Evolutionary conservation across 140 eudicot species (phyloP).

Genomic region (Bidens hawaiensis): DNA sequence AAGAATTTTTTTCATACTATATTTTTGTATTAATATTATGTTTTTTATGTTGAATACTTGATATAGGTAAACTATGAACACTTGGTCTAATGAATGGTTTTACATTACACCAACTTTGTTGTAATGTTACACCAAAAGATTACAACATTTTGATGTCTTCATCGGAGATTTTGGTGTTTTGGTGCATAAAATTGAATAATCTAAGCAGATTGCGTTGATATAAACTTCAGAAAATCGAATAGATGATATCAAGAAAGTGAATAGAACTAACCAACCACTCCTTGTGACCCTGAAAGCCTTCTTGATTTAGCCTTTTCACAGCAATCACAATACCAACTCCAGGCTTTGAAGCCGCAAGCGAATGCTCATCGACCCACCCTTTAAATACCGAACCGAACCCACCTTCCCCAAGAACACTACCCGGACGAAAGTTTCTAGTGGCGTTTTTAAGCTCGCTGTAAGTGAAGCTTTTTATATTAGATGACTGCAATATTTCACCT

Average conservation of each 20-base stretch:
- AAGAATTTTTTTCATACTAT: neutral
- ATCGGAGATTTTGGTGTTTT: neutral
- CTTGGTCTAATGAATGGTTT: neutral
- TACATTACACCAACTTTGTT: neutral
- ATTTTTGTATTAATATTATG: neutral
- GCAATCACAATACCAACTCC: slow-evolving; percentile 74
- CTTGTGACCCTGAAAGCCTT: slow-evolving; percentile 88
- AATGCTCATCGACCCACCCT: slow-evolving; percentile 85
- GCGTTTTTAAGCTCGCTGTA: slow-evolving; percentile 59
- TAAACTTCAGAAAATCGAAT: neutral
- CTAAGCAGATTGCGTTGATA: neutral
- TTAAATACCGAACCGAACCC: slow-evolving; percentile 91
- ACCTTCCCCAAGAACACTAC: slow-evolving; percentile 82
- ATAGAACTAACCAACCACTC: slow-evolving; percentile 76
- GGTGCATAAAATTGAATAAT: neutral
- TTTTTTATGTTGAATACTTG: neutral
- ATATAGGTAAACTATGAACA: neutral
- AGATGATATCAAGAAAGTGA: neutral
- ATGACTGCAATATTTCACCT: slow-evolving; percentile 72
- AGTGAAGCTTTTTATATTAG: slow-evolving; percentile 65
- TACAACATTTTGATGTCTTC: neutral
- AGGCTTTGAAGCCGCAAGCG: slow-evolving; percentile 67
- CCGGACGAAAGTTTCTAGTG: slow-evolving; percentile 84
- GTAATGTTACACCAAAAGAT: neutral
- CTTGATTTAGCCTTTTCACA: slow-evolving; percentile 79